Conservation (phyloP, 352 stramenopile genomes). For the Pythium oligandrum region DNA sequence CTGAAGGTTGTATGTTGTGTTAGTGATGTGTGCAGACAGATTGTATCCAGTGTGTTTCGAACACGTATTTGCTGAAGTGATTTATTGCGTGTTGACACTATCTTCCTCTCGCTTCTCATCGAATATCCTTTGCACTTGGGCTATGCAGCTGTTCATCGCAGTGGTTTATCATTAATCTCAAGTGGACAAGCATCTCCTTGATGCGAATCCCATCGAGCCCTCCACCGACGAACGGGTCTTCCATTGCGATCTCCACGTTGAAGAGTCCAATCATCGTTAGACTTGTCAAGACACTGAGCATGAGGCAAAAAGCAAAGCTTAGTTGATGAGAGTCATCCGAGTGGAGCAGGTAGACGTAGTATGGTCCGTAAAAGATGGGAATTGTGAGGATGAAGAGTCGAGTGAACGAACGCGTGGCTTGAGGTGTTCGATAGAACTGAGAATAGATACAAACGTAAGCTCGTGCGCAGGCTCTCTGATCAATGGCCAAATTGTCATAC, state of each 20-base stretch:
- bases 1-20: too few relatives aligned
- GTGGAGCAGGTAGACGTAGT: conserved; percentile 79
- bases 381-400: conserved; percentile 83
- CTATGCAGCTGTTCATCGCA: conserved; percentile 24
- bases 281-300: conserved; percentile 71
- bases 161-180: conserved; percentile 50
- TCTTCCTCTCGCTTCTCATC: too few relatives aligned
- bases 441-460: too few relatives aligned
- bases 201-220: conserved; percentile 67
- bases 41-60: too few relatives aligned
- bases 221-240: conserved; percentile 71
- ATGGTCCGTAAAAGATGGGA: conserved; percentile 81
- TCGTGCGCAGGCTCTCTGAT: too few relatives aligned
- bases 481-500: conserved; percentile 9
- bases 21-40: too few relatives aligned
- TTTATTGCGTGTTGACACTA: too few relatives aligned
- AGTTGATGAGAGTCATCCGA: conserved; percentile 44
- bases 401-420: conserved; percentile 82
- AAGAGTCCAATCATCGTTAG: conserved; percentile 86
- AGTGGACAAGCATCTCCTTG: conserved; percentile 44
- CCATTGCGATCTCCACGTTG: conserved; percentile 80
- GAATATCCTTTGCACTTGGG: too few relatives aligned
- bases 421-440: conserved; percentile 80
- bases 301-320: conserved; percentile 75
- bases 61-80: too few relatives aligned